Evolutionary conservation across 78 protist genomes (phyloP), one percentile per base, ranked within the genome.

Genomic region (slime mould (Dictyostelium discoideum)): DNA sequence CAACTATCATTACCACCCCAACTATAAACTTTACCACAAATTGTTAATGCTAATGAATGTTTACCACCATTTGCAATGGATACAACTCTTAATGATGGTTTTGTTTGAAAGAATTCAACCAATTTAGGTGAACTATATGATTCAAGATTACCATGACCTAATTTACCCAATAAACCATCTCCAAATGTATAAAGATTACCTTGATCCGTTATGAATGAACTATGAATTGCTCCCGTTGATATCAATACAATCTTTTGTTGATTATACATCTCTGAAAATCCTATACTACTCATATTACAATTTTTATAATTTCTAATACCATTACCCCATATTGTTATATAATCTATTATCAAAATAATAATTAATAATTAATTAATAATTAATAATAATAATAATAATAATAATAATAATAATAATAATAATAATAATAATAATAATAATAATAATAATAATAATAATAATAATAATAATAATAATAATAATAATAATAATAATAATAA

Each of bases 121-220:
- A 32, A 3, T 18, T 46, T 54, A 22, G 96, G 96, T 10, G 10
- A 18, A 16, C 14, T 37, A 26, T 44, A 16, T 4, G 84, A 78
- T 42, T 92, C 96, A 29, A 63, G 57, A 20, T 83, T 81, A 11
- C 96, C 96, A 26, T 85, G 92, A 20, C 96, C 96, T 4, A 92
- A 32, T 60, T 83, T 46, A 63, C 96, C 96, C 44, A 46, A 74
- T n/a, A 44, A 10, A 10, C 92, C 92, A 32, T 85, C 90, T 1
- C 96, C 96, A 65, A 65, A 92, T 32, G 96, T 92, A 63, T 84
- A 92, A 3, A 92, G 37, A 22, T 37, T n/a, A 24, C 92, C 92
- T 37, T 14, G 24, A 24, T 60, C 60, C 67, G 96, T 84, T 40
- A 84, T 63, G 11, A 92, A 44, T 18, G 96, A 79, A 5, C 60